Percentiles rank a stretch among this genome's conserved stretches.
These are phyloP conservation scores for Teratosphaeria zuluensis DNA, from an alignment of 2,329 filamentous ascomycete species.

Conservation along the genomic window DNA sequence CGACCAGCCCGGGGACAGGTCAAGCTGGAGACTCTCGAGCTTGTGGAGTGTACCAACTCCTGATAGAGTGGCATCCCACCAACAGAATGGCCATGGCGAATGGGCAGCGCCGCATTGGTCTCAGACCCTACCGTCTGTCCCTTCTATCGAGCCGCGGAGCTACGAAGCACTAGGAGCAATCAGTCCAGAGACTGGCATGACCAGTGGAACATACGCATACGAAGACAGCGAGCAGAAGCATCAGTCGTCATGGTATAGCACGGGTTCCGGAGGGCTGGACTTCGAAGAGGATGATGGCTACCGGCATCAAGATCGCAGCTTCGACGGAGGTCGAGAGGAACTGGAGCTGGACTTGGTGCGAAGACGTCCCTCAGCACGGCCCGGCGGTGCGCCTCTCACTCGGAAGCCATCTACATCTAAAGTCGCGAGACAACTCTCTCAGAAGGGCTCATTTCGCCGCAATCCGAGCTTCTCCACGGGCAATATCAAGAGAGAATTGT, in stretches of 20 bases:
- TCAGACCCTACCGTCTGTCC: neutral
- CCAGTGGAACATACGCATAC: neutral
- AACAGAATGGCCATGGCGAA: neutral
- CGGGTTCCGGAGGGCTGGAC: neutral
- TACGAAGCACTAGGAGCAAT: neutral
- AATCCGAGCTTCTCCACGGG: neutral
- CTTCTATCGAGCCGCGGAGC: neutral
- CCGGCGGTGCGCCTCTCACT: neutral
- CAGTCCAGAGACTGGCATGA: neutral
- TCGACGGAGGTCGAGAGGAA: neutral
- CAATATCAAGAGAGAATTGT: neutral
- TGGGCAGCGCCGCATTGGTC: neutral
- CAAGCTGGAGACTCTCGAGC: conserved; percentile 5
- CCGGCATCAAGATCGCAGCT: neutral
- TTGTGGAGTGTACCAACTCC: conserved; percentile 3
- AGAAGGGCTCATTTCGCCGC: neutral
- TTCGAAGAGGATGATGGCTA: neutral
- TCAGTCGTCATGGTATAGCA: neutral
- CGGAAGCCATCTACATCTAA: neutral
- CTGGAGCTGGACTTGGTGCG: neutral
- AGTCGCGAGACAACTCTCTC: neutral
- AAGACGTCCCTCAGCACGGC: neutral
- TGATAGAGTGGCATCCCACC: neutral
- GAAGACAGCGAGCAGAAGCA: neutral
- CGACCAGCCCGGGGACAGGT: neutral